Evolutionary conservation across 2,329 filamentous ascomycete species (phyloP).

Genomic region (Phaeoacremonium minimum): DNA sequence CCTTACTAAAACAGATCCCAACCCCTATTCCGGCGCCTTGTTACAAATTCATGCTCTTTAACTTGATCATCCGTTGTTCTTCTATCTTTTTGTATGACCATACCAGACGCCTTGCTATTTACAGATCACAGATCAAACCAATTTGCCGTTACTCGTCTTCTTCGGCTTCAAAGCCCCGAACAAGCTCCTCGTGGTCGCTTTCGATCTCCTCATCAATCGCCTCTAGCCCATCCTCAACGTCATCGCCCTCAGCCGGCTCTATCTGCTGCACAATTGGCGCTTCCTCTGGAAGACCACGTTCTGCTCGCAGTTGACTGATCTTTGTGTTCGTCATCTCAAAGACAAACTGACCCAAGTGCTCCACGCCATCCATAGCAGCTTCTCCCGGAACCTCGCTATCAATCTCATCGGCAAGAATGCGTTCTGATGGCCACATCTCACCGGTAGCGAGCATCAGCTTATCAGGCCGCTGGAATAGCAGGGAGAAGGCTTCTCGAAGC

Average conservation of each 20-base stretch:
- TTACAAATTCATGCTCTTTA: too few relatives aligned
- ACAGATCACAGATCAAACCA: too few relatives aligned
- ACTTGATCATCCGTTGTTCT: too few relatives aligned
- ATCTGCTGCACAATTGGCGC: slow-evolving; percentile 12
- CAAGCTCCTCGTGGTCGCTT: slow-evolving; percentile 10
- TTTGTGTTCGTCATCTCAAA: slow-evolving; percentile 83
- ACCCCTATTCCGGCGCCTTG: too few relatives aligned
- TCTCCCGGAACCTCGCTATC: slow-evolving; percentile 49
- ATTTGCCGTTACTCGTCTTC: too few relatives aligned
- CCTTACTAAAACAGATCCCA: too few relatives aligned
- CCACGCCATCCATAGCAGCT: slow-evolving; percentile 80
- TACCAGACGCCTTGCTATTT: too few relatives aligned
- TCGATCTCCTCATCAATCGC: slow-evolving; percentile 22
- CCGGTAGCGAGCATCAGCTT: slow-evolving; percentile 78
- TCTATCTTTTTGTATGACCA: too few relatives aligned
- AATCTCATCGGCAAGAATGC: slow-evolving; percentile 40
- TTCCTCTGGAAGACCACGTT: slow-evolving; percentile 22
- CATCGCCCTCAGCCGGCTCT: slow-evolving; percentile 23
- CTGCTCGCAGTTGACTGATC: slow-evolving; percentile 43
- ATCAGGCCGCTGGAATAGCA: slow-evolving; percentile 72
- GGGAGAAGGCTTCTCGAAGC: slow-evolving; percentile 78
- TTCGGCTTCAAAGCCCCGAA: slow-evolving; percentile 22
- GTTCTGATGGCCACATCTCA: slow-evolving; percentile 75
- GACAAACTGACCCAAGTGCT: slow-evolving; percentile 94
- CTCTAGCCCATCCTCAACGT: slow-evolving; percentile 11